These are phyloP conservation scores for Violaceomyces palustris DNA, from an alignment of 1,284 basidiomycete genomes.

Conservation along the genomic window DNA sequence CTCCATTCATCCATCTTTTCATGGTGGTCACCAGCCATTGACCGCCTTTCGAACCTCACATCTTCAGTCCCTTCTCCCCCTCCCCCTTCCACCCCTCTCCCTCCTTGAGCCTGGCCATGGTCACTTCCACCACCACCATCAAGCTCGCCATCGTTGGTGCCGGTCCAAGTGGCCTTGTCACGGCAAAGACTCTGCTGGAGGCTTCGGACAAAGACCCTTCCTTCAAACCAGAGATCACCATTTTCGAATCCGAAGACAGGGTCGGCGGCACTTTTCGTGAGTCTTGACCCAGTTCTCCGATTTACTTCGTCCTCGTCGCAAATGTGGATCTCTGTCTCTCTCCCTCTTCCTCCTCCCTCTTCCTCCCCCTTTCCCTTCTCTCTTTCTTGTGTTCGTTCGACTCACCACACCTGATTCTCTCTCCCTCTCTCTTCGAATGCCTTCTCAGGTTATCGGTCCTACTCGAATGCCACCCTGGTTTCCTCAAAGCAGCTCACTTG, in stretches of 20 bases:
- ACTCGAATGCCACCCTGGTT: slow-evolving; percentile 61
- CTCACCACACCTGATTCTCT: no score
- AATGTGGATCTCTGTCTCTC: neutral
- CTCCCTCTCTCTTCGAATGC: neutral
- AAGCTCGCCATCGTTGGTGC: slow-evolving; percentile 41
- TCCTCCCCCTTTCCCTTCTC: no score
- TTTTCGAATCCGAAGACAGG: slow-evolving; percentile 60
- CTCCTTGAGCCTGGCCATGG: no score
- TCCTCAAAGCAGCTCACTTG: slow-evolving; percentile 64
- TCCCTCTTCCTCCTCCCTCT: no score
- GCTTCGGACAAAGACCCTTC: slow-evolving; percentile 11
- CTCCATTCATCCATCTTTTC: no score
- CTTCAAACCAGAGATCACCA: slow-evolving; percentile 57
- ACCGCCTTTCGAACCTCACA: no score
- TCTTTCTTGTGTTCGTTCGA: no score
- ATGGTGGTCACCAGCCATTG: no score
- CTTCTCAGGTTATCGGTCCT: slow-evolving; percentile 26
- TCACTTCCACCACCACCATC: no score
- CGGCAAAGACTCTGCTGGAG: slow-evolving; percentile 59
- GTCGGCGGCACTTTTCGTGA: slow-evolving; percentile 63
- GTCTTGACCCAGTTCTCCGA: neutral
- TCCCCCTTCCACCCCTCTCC: no score
- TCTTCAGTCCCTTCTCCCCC: no score
- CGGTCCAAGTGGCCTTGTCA: slow-evolving; percentile 63
- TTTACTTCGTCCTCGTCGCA: neutral